Conservation (phyloP, 2,329 filamentous ascomycete genomes). For the Colletotrichum cuscutae region DNA sequence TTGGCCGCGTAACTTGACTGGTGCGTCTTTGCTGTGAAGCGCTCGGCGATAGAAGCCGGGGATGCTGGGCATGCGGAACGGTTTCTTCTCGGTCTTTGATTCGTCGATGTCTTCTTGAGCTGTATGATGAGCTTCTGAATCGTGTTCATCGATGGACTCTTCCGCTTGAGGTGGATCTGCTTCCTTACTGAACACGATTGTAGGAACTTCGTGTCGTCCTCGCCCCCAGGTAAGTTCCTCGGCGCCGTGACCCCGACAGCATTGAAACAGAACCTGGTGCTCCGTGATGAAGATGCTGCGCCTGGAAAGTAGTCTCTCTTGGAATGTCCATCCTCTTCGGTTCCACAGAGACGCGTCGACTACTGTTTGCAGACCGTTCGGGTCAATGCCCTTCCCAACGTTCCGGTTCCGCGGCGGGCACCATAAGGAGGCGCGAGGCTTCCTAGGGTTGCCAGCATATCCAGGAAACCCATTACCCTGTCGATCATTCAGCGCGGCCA, state of each 20-base stretch:
- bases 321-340: constrained; percentile 33
- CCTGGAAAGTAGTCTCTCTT: constrained; percentile 30
- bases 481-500: constrained; percentile 51
- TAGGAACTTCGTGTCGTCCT: background rate
- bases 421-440: constrained; percentile 11
- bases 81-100: background rate
- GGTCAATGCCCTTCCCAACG: constrained; percentile 2
- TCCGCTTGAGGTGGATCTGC: background rate
- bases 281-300: constrained; percentile 32
- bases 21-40: background rate
- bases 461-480: constrained; percentile 29
- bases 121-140: background rate
- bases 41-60: constrained; percentile 13
- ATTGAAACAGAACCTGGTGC: constrained; percentile 32
- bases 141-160: background rate
- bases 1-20: background rate
- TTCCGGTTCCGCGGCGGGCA: constrained; percentile 15
- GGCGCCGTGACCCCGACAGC: constrained; percentile 12
- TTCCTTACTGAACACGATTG: background rate
- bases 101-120: background rate
- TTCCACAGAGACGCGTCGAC: constrained; percentile 22
- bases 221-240: constrained; percentile 19
- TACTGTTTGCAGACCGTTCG: background rate
- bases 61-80: background rate
- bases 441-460: background rate